Base-by-base conservation (phyloP, 805 yeast species). In the Candida xiaguanensis region DNA sequence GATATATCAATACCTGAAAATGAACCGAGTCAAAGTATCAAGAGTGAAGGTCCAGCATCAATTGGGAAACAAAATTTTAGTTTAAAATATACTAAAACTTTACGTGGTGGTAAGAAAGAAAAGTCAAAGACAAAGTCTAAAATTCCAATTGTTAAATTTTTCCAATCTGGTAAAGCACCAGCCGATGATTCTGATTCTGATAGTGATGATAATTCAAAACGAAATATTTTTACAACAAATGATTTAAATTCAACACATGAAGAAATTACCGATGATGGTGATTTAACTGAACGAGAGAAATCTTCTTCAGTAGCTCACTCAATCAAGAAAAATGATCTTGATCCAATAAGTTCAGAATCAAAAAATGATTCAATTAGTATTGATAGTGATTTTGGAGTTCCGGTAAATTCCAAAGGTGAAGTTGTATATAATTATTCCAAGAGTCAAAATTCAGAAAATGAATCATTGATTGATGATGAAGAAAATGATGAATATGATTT, bases 311-410 rank as follows among this genome's bases (percentile, higher is more conserved):
- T 6, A 26, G 13, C 4, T 4, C 14, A 7, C 4, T 7, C 23
- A 9, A 11, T 17, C 5, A 17, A 31, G 15, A 15, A 13, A 15
- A 5, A 6, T 6, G 24, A 25, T 5, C 8, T 6, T 11, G 24
- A 34, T n/a, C 8, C 16, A 8, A 20, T 20, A 20, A 13, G 17
- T n/a, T 12, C 11, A 4, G 12, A 19, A 5, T 6, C 52, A 29
- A 45, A 39, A 3, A 44, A 49, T 18, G 61, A 57, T 37, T 48
- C 34, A 2, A 36, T 53, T 12, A 55, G 62, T 6, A 53, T 59
- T 22, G 62, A 58, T 35, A 56, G 61, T 43, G 63, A 59, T 33
- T 58, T 58, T 42, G 63, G 61, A 1, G 61, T 56, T 6, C 57
- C 61, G 1, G 54, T 57, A 4, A 48, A 48, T 31, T 34, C 55